Percentiles rank a stretch among this genome's conserved stretches.
Evolutionary conservation across 208 protist species (phyloP).

Genomic region (Crithidia bombi): DNA sequence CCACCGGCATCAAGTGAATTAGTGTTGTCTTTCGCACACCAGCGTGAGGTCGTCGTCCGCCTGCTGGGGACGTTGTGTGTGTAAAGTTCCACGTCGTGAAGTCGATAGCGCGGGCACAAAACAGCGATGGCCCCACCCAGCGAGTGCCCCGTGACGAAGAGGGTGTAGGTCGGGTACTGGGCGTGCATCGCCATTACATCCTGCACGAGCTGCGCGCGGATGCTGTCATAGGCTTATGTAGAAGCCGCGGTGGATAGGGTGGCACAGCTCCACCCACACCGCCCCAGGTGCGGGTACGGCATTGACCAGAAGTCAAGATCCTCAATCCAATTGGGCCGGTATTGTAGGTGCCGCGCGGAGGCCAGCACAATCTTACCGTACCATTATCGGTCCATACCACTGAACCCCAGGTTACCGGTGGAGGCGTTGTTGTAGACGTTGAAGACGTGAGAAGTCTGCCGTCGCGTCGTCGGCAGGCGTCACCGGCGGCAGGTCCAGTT

Average conservation of each 20-base stretch:
- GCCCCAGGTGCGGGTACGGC: constrained; percentile 39
- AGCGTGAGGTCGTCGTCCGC: neutral
- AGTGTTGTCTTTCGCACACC: neutral
- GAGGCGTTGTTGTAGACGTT: constrained; percentile 44
- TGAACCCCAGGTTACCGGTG: constrained; percentile 39
- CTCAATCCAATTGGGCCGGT: constrained; percentile 69
- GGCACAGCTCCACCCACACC: constrained; percentile 33
- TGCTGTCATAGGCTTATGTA: constrained; percentile 43
- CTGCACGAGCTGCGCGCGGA: constrained; percentile 32
- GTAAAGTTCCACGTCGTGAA: constrained; percentile 17
- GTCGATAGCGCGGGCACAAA: constrained; percentile 51
- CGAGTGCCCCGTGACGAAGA: constrained; percentile 80
- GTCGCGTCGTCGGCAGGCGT: constrained; percentile 19
- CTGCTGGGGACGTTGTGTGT: neutral
- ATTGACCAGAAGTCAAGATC: constrained; percentile 52
- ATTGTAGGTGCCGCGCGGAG: constrained; percentile 69
- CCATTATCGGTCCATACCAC: constrained; percentile 39
- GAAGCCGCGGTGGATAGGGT: constrained; percentile 68
- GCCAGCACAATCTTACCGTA: constrained; percentile 42
- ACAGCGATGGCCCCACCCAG: constrained; percentile 74
- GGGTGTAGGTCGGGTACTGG: constrained; percentile 34
- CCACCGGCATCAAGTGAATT: constrained; percentile 26
- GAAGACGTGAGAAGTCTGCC: constrained; percentile 36
- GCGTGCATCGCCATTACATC: constrained; percentile 40
- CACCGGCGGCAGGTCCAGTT: constrained; percentile 52